Evolutionary conservation across 1,139 yeast species (phyloP), one percentile per base, ranked within the genome.

Genomic region (Diutina sp.): DNA sequence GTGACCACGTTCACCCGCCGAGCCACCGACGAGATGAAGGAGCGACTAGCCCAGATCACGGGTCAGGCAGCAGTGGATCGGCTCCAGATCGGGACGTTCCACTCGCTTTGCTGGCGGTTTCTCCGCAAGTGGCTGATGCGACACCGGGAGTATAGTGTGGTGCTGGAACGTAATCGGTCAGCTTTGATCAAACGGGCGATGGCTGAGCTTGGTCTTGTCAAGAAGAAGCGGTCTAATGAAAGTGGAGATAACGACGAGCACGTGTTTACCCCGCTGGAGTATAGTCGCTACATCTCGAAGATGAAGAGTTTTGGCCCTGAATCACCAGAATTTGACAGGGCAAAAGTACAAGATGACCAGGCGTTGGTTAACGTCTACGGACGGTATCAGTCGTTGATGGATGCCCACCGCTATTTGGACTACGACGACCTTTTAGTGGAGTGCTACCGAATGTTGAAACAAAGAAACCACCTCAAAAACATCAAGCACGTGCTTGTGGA

Each of bases 1-100:
- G 93, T 90, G 30, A 89, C 97, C 12, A 90, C 97, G 0, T 91
- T 91, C 69, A 90, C 97, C 21, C 88, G 88, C 65, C 87, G 85
- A 62, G 97, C 97, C 0, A 95, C 97, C 2, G 78, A 76, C 56
- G 97, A 91, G 68, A 85, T 91, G 87, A 72, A 74, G 16, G 84
- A 80, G 53, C 72, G 98, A 50, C 68, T 88, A 25, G 57, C 83
- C 56, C 66, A 90, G 7, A 64, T 68, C 30, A 70, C 66, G 3
- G 64, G 72, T 0, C 66, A 63, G 2, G 70, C 80, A 1, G 73
- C 72, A 25, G 64, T 75, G 2, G 71, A 72, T 32, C 68, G 69
- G 55, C 69, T 90, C 28, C 69, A 84, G 57, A 82, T 90, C 48
- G 97, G 97, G 0, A 91, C 97, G 0, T 90, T 91, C 66, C 97